Evolutionary conservation across 2,329 filamentous ascomycete genomes (phyloP), one percentile per base, ranked within the genome.

Genomic region (Aureobasidium sp.): DNA sequence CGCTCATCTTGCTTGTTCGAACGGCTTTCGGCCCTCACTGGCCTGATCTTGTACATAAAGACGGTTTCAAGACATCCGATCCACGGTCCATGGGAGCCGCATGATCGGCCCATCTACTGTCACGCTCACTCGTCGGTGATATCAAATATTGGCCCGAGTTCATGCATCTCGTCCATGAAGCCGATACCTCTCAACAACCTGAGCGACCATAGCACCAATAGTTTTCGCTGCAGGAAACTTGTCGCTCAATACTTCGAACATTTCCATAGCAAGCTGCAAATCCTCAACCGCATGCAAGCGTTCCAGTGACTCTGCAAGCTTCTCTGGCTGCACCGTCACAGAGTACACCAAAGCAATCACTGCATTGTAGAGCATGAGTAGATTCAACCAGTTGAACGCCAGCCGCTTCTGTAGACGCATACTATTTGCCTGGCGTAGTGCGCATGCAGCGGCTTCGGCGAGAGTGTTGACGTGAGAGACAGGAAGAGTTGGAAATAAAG

Each of bases 321-420:
- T 49, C 21, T 77, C 71, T 0, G 74, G 73, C 48, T 75, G 73
- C 0, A 71, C 75, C 0, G 75, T 78, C 2, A 73, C 74, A 0
- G 77, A 73, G 62, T 79, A 79, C 36, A 79, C 73, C 4, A 79
- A 69, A 1, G 76, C 75, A 3, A 80, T 66, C 0, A 75, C 73
- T 1, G 73, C 69, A 1, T 75, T 79, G 63, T 78, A 80, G 2
- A 79, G 62, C 1, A 70, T 66, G 2, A 78, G 70, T 6, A 78
- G 66, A 39, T 76, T 76, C 4, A 77, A 65, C 74, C 74, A 78
- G 63, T 77, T 77, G 64, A 75, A 76, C 0, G 75, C 72, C 37
- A 79, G 72, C 9, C 75, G 70, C 9, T 69, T 69, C 61, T 80
- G 73, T 44, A 71, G 71, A 53, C 74, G 70, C 70, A 75, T 71